Conservation (phyloP, 73 alveolate genomes). For the Stentor coeruleus region DNA sequence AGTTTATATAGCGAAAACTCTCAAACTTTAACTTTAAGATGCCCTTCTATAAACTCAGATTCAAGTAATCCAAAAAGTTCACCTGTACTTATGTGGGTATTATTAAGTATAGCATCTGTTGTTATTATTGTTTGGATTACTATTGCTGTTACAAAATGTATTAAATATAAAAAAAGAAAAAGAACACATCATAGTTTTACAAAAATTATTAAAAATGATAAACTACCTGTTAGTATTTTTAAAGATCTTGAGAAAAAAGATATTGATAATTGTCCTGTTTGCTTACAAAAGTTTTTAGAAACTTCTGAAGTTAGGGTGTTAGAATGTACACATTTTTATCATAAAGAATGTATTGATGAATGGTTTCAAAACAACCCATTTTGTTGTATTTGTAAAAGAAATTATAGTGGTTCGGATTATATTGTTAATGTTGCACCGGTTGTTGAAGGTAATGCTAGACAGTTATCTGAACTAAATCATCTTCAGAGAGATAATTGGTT, state of each 20-base stretch:
- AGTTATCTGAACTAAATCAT: too few relatives aligned
- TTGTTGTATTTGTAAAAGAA: slow-evolving; percentile 34
- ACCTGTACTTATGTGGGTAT: not conserved
- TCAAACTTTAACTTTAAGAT: not conserved
- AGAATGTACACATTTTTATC: slow-evolving; percentile 33
- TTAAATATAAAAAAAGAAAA: not conserved
- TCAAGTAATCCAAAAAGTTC: not conserved
- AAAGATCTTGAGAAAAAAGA: not conserved
- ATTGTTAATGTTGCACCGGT: not conserved
- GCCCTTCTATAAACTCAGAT: not conserved
- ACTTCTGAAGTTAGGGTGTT: slow-evolving; percentile 18
- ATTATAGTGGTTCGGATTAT: not conserved
- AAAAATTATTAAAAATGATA: slow-evolving; percentile 33
- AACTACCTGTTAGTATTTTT: not conserved
- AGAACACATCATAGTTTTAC: slow-evolving; percentile 10
- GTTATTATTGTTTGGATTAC: not conserved
- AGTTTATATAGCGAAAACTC: not conserved
- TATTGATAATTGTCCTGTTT: slow-evolving; percentile 24
- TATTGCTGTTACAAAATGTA: not conserved
- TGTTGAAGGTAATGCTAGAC: too few relatives aligned
- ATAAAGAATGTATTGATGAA: slow-evolving; percentile 36
- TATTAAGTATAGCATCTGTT: not conserved
- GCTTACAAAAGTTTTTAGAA: slow-evolving; percentile 27
- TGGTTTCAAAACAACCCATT: slow-evolving; percentile 22
- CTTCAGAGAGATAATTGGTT: too few relatives aligned